Percentiles rank a stretch among this genome's conserved stretches.
These are phyloP conservation scores for Colletotrichum sp. DNA, from an alignment of 2,329 filamentous ascomycete genomes.

Conservation along the genomic window DNA sequence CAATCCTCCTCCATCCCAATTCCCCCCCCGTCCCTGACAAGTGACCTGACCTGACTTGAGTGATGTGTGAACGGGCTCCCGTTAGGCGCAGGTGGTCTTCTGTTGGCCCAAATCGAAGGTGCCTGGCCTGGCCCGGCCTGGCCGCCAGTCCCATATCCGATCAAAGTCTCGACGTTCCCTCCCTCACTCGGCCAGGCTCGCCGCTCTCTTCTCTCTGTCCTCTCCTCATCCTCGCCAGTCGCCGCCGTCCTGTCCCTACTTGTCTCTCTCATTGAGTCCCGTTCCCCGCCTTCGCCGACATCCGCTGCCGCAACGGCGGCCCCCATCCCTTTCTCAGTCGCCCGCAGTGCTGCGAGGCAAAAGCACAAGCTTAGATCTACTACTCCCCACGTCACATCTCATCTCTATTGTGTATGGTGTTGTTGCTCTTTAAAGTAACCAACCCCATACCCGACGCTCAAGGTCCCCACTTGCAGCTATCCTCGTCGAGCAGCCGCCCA, in stretches of 20 bases:
- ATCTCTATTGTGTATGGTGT: not conserved
- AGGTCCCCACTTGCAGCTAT: conserved; percentile 14
- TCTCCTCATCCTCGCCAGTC: conserved; percentile 3
- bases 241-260: not conserved
- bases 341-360: not conserved
- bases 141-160: conserved; percentile 17
- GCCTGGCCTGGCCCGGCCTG: conserved; percentile 10
- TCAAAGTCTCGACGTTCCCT: conserved; percentile 20
- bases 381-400: conserved; percentile 17
- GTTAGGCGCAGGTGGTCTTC: not conserved
- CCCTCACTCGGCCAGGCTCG: conserved; percentile 11
- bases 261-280: conserved; percentile 1
- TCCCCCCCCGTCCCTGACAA: not conserved
- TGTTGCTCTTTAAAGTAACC: conserved; percentile 19
- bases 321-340: not conserved
- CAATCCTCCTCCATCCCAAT: not conserved
- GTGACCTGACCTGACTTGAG: conserved; percentile 4
- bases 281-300: conserved; percentile 16
- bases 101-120: not conserved
- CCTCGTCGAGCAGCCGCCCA: not conserved
- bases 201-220: conserved; percentile 13
- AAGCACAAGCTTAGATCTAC: not conserved
- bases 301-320: conserved; percentile 8
- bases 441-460: conserved; percentile 16
- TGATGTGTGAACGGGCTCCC: not conserved